Evolutionary conservation across 129 eudicot genomes (phyloP), one percentile per base, ranked within the genome.

Genomic region (Smallanthus sonchifolius): DNA sequence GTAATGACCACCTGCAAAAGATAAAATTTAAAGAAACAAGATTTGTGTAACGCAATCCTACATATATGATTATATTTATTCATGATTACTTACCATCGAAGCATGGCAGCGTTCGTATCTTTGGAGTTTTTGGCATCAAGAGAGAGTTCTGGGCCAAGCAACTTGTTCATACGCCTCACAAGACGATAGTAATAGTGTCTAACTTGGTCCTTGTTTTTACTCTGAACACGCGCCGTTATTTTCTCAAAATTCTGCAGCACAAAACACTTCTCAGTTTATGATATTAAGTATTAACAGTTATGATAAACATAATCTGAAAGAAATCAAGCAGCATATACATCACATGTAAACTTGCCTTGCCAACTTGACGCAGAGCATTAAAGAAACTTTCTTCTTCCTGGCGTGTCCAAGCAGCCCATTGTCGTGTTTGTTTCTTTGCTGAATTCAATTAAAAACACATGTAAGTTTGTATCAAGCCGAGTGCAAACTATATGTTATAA

Each of bases 321-420:
- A 52, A 51, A 69, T 43, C 14, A 80, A 34, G 49, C 60, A 17
- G 32, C 44, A 71, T 65, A 74, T 38, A 15, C 47, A 72, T 69
- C 44, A 42, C 75, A 63, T 36, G 66, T 6, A 72, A 39, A 36
- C 71, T 80, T 89, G 80, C 98, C 98, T 92, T 92, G 77, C 98
- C 98, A 84, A 92, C 96, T 89, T 89, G 98, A 42, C 98, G 94
- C 69, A 92, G 73, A 30, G 98, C 98, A 61, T 82, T 83, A 64
- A 92, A 92, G 84, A 92, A 92, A 64, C 90, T 78, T 84, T 92
- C 96, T 84, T 87, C 96, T 86, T 92, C 98, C 71, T 92, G 86
- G 67, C 94, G 96, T 35, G 98, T 92, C 98, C 98, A 92, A 43
- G 96, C 96, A 89, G 98, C 98, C 98, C 98, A 92, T 61, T 92